Evolutionary conservation across 106 monocot genomes (phyloP), one percentile per base, ranked within the genome.

Genomic region (Dendrobium chrysotoxum): DNA sequence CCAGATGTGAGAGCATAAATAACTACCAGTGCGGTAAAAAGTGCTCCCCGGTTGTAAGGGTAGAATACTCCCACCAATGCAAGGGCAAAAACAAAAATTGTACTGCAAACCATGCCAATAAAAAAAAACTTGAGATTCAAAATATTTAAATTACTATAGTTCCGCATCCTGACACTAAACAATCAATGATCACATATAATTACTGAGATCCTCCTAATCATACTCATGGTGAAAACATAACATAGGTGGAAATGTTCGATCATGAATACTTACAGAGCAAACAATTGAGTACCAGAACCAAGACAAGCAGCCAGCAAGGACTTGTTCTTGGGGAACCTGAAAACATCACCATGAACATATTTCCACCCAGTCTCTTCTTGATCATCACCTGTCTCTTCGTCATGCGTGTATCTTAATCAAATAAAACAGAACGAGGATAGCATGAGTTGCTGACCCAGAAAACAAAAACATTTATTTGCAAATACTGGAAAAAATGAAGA

Each of bases 331-430:
- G 93, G 93, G 61, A 87, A 93, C 53, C 93, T 84, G 76, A 93
- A 93, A 75, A 93, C 88, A 87, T 93, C 93, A 21, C 90, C 93
- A 47, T 93, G 93, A 38, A 93, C 90, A 76, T 93, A 93, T 76
- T 93, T 90, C 93, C 93, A 93, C 47, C 93, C 93, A 80, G 87
- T 90, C 75, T 93, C 90, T 82, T 93, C 93, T 84, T 93, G 90
- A 38, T 93, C 93, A 71, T 93, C 93, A 82, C 82, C 87, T 15
- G 82, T 73, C 82, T 93, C 93, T 71, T 93, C 93, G 77, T 90
- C 93, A 79, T 93, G 93, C 16, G 86, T 84, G 85, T 93, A 93
- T 70, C 93, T 93, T 81, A 42, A 75, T 70, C 23, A 78, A 42
- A 40, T 21, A 74, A 79, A 77, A 78, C 64, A 53, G 0, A 26